A percentile compares a stretch with the other conserved stretches of the same genome.
These are phyloP conservation scores for Nakaseomyces delphensis DNA, from an alignment of 1,139 yeast genomes.

Conservation along the genomic window DNA sequence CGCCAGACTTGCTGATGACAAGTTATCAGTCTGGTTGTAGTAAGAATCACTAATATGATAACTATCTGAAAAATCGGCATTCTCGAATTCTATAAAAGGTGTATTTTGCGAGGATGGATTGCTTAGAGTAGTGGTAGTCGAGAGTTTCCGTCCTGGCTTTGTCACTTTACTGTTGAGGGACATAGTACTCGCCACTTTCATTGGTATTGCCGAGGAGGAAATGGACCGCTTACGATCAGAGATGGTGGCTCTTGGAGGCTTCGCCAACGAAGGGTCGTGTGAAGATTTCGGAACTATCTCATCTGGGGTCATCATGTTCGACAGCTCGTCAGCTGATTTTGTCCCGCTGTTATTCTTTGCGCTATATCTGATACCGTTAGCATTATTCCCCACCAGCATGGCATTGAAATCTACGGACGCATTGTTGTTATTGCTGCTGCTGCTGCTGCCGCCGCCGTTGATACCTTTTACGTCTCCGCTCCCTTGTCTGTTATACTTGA, in stretches of 20 bases:
- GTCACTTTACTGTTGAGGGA: conserved; percentile 4
- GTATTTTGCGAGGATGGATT: conserved; percentile 6
- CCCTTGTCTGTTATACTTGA: conserved; percentile 17
- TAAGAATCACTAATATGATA: conserved; percentile 2
- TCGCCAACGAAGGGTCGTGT: conserved; percentile 16
- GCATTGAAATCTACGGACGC: neutral
- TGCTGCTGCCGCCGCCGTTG: conserved; percentile 5
- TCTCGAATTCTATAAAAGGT: conserved; percentile 6
- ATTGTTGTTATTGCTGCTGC: neutral
- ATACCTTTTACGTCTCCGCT: no score
- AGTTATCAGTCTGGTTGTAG: neutral
- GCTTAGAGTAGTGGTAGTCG: conserved; percentile 5
- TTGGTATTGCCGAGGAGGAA: conserved; percentile 2
- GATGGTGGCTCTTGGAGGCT: conserved; percentile 9
- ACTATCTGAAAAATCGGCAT: conserved; percentile 1
- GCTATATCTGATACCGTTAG: neutral
- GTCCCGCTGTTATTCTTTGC: neutral
- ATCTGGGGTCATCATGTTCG: neutral
- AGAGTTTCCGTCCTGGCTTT: neutral
- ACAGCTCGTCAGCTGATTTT: conserved; percentile 1
- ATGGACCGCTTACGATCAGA: conserved; percentile 5
- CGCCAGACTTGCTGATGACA: conserved; percentile 4
- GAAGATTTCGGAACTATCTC: conserved; percentile 23
- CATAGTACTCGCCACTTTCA: neutral
- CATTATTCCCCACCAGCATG: neutral